phyloP scores from a whole-genome alignment of 2,329 filamentous ascomycete species.

The Sclerotinia borealis region DNA sequence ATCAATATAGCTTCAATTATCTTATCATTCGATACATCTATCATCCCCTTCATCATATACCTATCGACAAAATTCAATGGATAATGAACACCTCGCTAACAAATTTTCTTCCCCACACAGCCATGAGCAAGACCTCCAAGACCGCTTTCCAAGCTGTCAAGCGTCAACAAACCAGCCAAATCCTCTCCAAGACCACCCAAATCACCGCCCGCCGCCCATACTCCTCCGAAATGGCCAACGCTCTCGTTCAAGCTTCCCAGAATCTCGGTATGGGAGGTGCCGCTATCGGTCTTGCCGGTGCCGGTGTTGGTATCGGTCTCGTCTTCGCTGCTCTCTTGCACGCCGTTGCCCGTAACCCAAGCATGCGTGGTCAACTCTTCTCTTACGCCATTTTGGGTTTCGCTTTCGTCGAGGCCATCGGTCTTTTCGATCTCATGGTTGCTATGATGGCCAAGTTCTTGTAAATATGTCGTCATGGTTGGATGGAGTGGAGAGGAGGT shows the following conservation, averaged over 20 bases:
- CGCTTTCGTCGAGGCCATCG: constrained; percentile 89
- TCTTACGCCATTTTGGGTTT: constrained; percentile 93
- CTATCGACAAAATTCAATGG: constrained; percentile 2
- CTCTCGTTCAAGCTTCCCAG: constrained; percentile 86
- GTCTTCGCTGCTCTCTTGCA: constrained; percentile 87
- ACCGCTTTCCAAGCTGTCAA: constrained; percentile 43
- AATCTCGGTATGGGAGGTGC: constrained; percentile 85
- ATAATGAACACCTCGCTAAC: constrained; percentile 25
- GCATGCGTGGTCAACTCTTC: constrained; percentile 92
- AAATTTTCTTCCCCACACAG: constrained; percentile 32
- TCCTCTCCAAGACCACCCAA: constrained; percentile 48
- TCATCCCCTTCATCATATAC: not conserved
- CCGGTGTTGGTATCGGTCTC: constrained; percentile 92
- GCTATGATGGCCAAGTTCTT: constrained; percentile 91
- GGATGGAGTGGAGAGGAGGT: not conserved
- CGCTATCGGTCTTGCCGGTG: constrained; percentile 87
- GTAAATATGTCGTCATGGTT: constrained; percentile 21
- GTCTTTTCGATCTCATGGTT: constrained; percentile 87
- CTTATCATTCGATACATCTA: not conserved
- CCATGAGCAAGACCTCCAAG: constrained; percentile 28
- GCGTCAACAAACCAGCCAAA: constrained; percentile 62
- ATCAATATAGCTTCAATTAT: not conserved
- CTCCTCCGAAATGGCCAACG: constrained; percentile 82
- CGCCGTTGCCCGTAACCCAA: constrained; percentile 89
- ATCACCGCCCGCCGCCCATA: constrained; percentile 52